Conservation (phyloP, 1,139 yeast species). For the Blastobotrys apis region DNA sequence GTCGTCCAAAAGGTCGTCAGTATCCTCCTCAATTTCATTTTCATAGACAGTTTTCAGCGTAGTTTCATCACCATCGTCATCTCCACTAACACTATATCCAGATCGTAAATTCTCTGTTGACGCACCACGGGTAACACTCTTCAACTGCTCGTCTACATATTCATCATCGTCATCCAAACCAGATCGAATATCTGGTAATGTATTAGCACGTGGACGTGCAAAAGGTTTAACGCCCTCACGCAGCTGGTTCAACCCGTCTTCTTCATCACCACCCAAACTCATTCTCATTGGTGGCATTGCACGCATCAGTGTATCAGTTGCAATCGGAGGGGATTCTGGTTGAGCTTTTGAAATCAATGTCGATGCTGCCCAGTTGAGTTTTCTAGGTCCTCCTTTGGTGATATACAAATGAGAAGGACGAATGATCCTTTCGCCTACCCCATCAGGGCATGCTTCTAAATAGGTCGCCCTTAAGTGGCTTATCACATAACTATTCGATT, state of each 20-base stretch:
- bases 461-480: constrained; percentile 34
- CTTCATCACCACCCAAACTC: constrained; percentile 14
- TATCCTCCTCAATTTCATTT: constrained; percentile 13
- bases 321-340: constrained; percentile 31
- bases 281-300: constrained; percentile 13
- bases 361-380: constrained; percentile 29
- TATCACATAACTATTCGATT: constrained; percentile 28
- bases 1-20: constrained; percentile 15
- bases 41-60: constrained; percentile 22
- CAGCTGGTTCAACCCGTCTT: constrained; percentile 14
- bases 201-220: constrained; percentile 16
- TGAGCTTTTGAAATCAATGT: constrained; percentile 27
- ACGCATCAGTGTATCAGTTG: constrained; percentile 20
- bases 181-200: constrained; percentile 15
- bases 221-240: constrained; percentile 10
- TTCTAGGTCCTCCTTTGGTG: constrained; percentile 28
- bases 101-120: not conserved
- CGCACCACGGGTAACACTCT: not conserved
- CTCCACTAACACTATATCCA: not conserved
- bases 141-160: not conserved
- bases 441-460: constrained; percentile 32
- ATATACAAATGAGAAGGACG: constrained; percentile 32
- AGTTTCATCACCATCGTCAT: constrained; percentile 16
- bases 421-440: constrained; percentile 33
- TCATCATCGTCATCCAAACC: not conserved